Conservation (phyloP, 176 grass and related monocot genomes). For the Tuctoria greenei region DNA sequence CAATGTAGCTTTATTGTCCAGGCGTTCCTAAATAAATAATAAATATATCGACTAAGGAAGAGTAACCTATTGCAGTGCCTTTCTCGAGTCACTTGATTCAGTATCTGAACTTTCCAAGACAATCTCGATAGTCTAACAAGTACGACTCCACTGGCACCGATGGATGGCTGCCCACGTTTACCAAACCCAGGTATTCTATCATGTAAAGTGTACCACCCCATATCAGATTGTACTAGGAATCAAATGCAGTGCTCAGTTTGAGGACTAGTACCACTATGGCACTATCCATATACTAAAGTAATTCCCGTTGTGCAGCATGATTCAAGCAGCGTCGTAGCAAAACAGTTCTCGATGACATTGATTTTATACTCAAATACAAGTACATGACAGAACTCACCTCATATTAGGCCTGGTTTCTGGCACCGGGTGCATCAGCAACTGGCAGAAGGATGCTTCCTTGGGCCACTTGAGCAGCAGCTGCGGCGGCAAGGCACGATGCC, state of each 20-base stretch:
- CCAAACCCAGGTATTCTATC: not conserved
- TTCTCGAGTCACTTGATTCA: not conserved
- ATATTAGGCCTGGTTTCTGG: slow-evolving; percentile 80
- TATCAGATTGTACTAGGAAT: slow-evolving; percentile 8
- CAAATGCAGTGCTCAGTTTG: not conserved
- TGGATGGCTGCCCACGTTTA: not conserved
- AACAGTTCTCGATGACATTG: not conserved
- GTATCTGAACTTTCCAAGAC: not conserved
- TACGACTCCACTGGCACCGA: not conserved
- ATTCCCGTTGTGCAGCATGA: not conserved
- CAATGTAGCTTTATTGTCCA: not conserved
- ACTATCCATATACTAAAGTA: slow-evolving; percentile 9
- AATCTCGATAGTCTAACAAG: not conserved
- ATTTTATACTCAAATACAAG: not conserved
- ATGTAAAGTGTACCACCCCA: not conserved
- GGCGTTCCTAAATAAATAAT: not conserved
- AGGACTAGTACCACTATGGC: slow-evolving; percentile 4
- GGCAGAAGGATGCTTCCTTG: slow-evolving; percentile 94
- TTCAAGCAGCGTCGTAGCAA: not conserved
- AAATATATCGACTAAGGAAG: not conserved
- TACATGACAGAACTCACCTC: slow-evolving; percentile 40
- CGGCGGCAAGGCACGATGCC: slow-evolving; percentile 74
- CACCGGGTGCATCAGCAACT: slow-evolving; percentile 90
- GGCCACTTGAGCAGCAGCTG: slow-evolving; percentile 87
- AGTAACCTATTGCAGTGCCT: not conserved